These are phyloP conservation scores for Botryosphaeria agaves DNA, from an alignment of 2,329 filamentous ascomycete species.

Conservation along the genomic window DNA sequence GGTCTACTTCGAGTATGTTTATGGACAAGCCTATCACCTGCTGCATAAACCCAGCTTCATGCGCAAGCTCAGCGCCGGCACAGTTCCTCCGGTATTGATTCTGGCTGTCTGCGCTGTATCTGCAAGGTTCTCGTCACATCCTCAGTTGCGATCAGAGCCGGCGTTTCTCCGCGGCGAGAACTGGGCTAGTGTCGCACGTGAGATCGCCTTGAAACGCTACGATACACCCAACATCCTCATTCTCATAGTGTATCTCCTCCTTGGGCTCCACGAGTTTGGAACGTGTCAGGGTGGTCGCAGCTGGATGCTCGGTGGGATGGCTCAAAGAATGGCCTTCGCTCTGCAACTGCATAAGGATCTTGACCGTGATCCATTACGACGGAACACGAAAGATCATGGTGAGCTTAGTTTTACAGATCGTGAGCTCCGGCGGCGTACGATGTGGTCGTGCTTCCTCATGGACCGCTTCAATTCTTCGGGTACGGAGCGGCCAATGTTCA, in stretches of 20 bases:
- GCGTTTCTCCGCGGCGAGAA: conserved; percentile 79
- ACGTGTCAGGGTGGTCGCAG: conserved; percentile 91
- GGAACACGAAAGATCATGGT: conserved; percentile 26
- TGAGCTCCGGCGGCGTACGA: conserved; percentile 80
- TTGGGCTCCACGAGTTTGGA: conserved; percentile 89
- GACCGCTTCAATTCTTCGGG: conserved; percentile 95
- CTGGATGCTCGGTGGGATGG: conserved; percentile 91
- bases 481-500: conserved; percentile 78
- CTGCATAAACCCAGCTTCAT: conserved; percentile 97
- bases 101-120: conserved; percentile 91
- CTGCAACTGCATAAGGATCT: conserved; percentile 85
- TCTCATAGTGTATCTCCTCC: conserved; percentile 70
- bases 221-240: conserved; percentile 96
- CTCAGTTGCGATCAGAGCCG: conserved; percentile 55
- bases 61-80: conserved; percentile 63
- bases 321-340: conserved; percentile 92
- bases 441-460: conserved; percentile 98
- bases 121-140: conserved; percentile 86
- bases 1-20: conserved; percentile 89
- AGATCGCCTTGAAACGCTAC: conserved; percentile 73
- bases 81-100: conserved; percentile 74
- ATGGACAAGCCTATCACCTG: conserved; percentile 86
- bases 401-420: conserved; percentile 54
- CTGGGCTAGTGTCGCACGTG: conserved; percentile 76
- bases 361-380: conserved; percentile 58